Base-by-base conservation (phyloP, 768 basidiomycete species). In the Panaeolus cyanescens region DNA sequence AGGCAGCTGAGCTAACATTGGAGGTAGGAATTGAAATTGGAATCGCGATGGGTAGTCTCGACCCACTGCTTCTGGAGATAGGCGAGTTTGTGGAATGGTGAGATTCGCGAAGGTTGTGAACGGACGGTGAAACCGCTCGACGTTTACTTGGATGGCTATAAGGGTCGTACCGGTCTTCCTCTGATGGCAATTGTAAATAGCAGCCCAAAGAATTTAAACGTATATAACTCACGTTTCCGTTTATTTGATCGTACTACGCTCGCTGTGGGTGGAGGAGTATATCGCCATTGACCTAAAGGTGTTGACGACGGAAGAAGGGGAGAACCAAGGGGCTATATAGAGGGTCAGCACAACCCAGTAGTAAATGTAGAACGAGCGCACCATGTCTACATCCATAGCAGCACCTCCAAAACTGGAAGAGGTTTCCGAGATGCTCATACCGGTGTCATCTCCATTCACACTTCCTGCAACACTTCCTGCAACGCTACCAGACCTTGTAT, bases 91-190 rank as follows among this genome's bases (percentile, higher is more conserved):
- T 70, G 4, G 78, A 77, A 3, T 81, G 70, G 70, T 86, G 86
- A 20, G 79, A 79, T 57, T 89, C 89, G 54, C 90, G 83, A 19
- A 91, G 78, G 70, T 84, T 82, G 10, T 86, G 84, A 61, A 92
- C 72, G 4, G 91, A 92, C 6, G 92, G 92, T 12, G 92, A 93
- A 22, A 93, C 91, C 10, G 92, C 92, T 37, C 92, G 86, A 39
- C 92, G 85, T 74, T 93, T 93, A 19, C 88, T 85, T 17, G 88
- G 79, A 42, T 83, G 86, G 32, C 89, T 88, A 74, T 93, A 93
- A 54, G 92, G 92, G 70, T 93, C 92, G 71, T 90, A 93, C 9
- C 92, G 87, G 70, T 93, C 92, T 59, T 93, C 92, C 64, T 67
- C 64, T 56, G 32, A 20, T 55, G 55, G 37, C 60, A 20, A 19